Base-by-base conservation (phyloP, 2,329 filamentous ascomycete genomes). In the Lasiodiplodia hormozganensis region DNA sequence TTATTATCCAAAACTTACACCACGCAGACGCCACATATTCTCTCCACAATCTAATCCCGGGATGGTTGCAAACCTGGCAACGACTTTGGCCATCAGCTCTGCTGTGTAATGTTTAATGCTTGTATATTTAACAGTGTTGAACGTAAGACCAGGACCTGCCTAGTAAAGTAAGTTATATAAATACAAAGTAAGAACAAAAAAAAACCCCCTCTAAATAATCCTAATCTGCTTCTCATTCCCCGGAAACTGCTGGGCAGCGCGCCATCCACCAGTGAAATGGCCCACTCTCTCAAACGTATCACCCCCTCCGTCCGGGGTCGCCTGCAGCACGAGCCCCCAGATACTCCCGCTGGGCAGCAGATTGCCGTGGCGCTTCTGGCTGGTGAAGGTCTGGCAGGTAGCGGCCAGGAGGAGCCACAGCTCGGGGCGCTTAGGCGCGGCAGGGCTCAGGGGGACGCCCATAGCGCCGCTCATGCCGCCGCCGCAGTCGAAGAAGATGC, bases 311-410 rank as follows among this genome's bases (percentile, higher is more conserved):
- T 18, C 36, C 23, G 6, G 2, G 8, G 23, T 2, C 14, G 21
- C 14, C 23, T 47, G 23, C 36, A 60, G 23, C 57, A 60, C 25
- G 0, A 60, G 16, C 16, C 57, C 57, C 57, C 57, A 60, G 8
- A 60, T 60, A 12, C 57, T 60, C 38, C 57, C 57, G 38, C 57
- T 60, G 6, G 57, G 57, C 23, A 60, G 21, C 36, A 60, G 38
- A 12, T 60, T 60, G n/a, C 57, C 57, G 38, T 60, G 57, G 16
- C 57, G 47, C 38, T 60, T 60, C 57, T 60, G 36, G 57, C 57
- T 60, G 38, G 57, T 47, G 5, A 60, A 60, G 10, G 57, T 60
- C 57, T 60, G 57, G 23, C 57, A 60, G 38, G 57, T 60, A 1
- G 57, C 57, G 6, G 47, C 36, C 7, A 60, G 57, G 23, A 60